phyloP scores from a whole-genome alignment of 805 yeast genomes.

The Blastobotrys attinorum region DNA sequence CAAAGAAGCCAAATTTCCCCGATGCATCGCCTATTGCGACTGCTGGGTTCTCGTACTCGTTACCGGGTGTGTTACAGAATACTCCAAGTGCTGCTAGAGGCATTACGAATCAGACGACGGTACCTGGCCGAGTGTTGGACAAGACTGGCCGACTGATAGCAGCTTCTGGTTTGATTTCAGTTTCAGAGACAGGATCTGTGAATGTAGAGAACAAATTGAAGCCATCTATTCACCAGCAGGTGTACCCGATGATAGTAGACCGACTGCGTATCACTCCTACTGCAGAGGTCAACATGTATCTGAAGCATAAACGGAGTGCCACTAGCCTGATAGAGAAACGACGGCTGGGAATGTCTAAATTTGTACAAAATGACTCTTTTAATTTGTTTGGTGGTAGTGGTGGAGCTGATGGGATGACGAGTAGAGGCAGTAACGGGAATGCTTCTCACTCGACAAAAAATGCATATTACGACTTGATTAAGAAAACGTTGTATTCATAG shows the following conservation, averaged over 20 bases:
- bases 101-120: conserved; percentile 41
- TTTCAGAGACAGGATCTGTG: conserved; percentile 1
- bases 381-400: too few species aligned
- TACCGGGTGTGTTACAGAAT: conserved; percentile 59
- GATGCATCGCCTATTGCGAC: conserved; percentile 37
- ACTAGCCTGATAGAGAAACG: not conserved
- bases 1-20: not conserved
- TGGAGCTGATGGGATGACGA: too few species aligned
- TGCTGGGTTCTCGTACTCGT: conserved; percentile 66
- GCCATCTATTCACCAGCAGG: not conserved
- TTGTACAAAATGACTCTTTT: too few species aligned
- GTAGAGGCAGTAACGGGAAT: too few species aligned
- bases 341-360: not conserved
- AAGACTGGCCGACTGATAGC: conserved; percentile 16
- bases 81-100: conserved; percentile 81
- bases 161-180: conserved; percentile 46
- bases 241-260: not conserved
- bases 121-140: conserved; percentile 60
- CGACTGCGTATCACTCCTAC: not conserved
- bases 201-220: not conserved
- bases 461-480: conserved; percentile 1
- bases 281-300: not conserved
- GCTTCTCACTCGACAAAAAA: not conserved
- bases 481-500: conserved; percentile 2
- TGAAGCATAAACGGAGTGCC: not conserved